Conservation (phyloP, 306 rosid genomes). For the Vigna mungo region DNA sequence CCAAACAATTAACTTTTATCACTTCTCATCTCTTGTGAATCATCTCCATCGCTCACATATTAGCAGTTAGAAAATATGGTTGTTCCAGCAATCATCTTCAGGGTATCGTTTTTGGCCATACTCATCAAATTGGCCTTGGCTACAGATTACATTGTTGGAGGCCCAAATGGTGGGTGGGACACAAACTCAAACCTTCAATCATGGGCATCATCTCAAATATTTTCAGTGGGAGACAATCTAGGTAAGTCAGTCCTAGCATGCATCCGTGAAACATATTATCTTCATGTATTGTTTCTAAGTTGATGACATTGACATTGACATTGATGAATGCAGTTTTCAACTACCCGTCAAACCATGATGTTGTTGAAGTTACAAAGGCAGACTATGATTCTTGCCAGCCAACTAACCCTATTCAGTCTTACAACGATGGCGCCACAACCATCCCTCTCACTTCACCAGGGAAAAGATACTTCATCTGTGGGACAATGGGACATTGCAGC, state of each 20-base stretch:
- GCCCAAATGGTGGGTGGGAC: conserved; percentile 77
- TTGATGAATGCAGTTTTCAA: conserved; percentile 68
- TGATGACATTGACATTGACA: conserved; percentile 32
- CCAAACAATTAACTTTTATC: conserved; percentile 7
- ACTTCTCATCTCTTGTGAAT: conserved; percentile 33
- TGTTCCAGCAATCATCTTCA: conserved; percentile 48
- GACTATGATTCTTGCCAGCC: conserved; percentile 72
- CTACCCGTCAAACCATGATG: conserved; percentile 70
- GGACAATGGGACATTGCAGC: conserved; percentile 70
- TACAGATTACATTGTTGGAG: conserved; percentile 68
- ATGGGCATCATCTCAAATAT: conserved; percentile 66
- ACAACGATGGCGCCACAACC: conserved; percentile 66
- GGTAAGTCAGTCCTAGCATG: conserved; percentile 56
- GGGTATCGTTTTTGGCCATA: conserved; percentile 46
- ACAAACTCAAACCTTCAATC: conserved; percentile 56
- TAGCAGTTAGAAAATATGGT: conserved; percentile 49
- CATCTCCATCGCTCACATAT: conserved; percentile 22
- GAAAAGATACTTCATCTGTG: conserved; percentile 90
- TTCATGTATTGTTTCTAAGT: conserved; percentile 19
- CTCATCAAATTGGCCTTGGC: conserved; percentile 63
- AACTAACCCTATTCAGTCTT: conserved; percentile 60
- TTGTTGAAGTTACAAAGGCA: conserved; percentile 76
- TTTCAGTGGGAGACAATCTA: conserved; percentile 74
- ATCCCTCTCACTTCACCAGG: conserved; percentile 71
- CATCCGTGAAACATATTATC: not conserved